phyloP scores from a whole-genome alignment of 345 rosid genomes.

The Rubroshorea leprosula region DNA sequence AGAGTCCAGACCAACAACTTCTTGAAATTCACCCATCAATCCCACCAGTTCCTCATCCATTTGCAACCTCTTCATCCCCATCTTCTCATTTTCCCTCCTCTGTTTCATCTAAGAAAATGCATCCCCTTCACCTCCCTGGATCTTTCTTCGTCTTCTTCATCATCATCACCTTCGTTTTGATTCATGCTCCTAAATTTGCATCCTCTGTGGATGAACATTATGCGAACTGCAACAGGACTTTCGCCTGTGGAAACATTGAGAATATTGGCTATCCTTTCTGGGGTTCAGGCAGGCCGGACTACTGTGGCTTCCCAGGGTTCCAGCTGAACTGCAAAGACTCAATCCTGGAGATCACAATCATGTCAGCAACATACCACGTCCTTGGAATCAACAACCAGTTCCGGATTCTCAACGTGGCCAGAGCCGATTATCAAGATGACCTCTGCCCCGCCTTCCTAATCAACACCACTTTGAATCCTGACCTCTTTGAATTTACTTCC shows the following conservation, averaged over 20 bases:
- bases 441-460: conserved; percentile 11
- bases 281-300: not conserved
- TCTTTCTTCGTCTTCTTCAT: not conserved
- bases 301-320: conserved; percentile 34
- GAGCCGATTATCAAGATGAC: conserved; percentile 18
- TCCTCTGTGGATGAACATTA: conserved; percentile 13
- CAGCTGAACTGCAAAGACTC: conserved; percentile 3
- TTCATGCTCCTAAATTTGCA: conserved; percentile 14
- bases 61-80: not conserved
- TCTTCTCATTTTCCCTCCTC: not conserved
- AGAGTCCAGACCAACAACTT: not conserved
- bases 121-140: too few species aligned
- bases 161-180: not conserved
- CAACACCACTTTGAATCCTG: conserved; percentile 8
- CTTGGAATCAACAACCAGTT: not conserved
- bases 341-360: conserved; percentile 16
- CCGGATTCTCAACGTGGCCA: conserved; percentile 13
- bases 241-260: conserved; percentile 1
- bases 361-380: conserved; percentile 21
- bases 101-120: conserved; percentile 13
- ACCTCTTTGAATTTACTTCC: not conserved
- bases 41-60: too few species aligned
- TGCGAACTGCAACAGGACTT: not conserved
- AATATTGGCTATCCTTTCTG: conserved; percentile 30
- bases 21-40: not conserved